Evolutionary conservation across 1,284 basidiomycete genomes (phyloP).

Genomic region (Trametes pubescens): DNA sequence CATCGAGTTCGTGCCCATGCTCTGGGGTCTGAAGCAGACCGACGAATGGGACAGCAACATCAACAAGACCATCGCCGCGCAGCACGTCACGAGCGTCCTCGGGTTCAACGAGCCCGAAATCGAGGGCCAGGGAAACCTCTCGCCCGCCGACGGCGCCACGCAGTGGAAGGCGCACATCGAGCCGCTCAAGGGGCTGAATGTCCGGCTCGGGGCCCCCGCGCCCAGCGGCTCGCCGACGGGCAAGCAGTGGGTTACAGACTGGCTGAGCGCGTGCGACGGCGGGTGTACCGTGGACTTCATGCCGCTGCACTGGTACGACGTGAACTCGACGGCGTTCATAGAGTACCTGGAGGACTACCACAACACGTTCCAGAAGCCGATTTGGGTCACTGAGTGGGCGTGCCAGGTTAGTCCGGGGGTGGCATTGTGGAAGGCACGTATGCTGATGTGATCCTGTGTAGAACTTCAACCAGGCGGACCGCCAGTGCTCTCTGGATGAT

Average conservation of each 20-base stretch:
- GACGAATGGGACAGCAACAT: constrained; percentile 41
- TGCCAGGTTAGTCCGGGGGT: constrained; percentile 39
- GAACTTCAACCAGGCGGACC: constrained; percentile 46
- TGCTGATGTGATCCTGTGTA: constrained; percentile 23
- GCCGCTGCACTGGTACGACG: constrained; percentile 53
- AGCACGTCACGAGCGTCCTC: constrained; percentile 40
- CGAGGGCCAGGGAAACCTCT: constrained; percentile 45
- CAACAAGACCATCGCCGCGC: constrained; percentile 40
- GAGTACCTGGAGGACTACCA: constrained; percentile 51
- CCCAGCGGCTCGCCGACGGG: constrained; percentile 50
- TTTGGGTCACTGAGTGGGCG: constrained; percentile 57
- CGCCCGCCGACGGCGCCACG: constrained; percentile 41
- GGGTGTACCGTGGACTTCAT: constrained; percentile 54
- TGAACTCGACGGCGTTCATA: constrained; percentile 48
- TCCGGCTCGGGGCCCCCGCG: constrained; percentile 51
- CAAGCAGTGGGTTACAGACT: constrained; percentile 51
- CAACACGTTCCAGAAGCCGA: constrained; percentile 47
- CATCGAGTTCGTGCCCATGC: constrained; percentile 49
- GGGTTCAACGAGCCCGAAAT: constrained; percentile 50
- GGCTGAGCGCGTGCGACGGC: constrained; percentile 48
- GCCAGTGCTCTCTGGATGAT: constrained; percentile 47
- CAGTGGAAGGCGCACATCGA: constrained; percentile 47
- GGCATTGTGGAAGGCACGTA: not conserved
- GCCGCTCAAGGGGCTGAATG: constrained; percentile 44
- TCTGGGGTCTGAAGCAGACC: constrained; percentile 46